A percentile compares a stretch with the other conserved stretches of the same genome.
Evolutionary conservation across 2,329 filamentous ascomycete genomes (phyloP).

Genomic region (Monosporascus sp.): DNA sequence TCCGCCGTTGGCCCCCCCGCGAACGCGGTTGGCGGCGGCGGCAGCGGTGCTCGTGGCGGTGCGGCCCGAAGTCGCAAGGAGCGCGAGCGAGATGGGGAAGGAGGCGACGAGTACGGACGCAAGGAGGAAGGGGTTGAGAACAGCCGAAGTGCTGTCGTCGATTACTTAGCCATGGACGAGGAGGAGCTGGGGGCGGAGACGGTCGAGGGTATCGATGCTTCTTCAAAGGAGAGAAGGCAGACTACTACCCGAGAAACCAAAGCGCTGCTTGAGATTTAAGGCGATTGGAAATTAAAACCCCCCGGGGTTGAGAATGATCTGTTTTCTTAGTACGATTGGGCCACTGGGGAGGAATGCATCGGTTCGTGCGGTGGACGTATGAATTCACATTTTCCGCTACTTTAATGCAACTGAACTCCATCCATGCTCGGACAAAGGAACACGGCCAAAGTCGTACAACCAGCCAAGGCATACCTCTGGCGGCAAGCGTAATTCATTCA

Average conservation of each 20-base stretch:
- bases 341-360: not conserved
- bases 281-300: not conserved
- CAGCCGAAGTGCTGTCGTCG: not conserved
- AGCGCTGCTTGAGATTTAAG: not conserved
- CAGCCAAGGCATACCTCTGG: slow-evolving; percentile 9
- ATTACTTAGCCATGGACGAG: not conserved
- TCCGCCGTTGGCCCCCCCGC: not conserved
- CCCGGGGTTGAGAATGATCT: no score
- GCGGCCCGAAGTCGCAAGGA: not conserved
- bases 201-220: not conserved
- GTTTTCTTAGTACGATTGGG: no score
- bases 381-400: not conserved
- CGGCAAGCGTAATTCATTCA: slow-evolving; percentile 15
- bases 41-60: no score
- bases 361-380: not conserved
- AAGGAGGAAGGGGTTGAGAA: not conserved
- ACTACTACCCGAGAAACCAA: not conserved
- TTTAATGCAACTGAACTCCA: slow-evolving; percentile 12
- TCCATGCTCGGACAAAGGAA: slow-evolving; percentile 19
- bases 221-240: not conserved
- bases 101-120: not conserved
- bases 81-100: not conserved
- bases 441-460: slow-evolving; percentile 17
- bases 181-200: not conserved
- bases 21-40: no score